Evolutionary conservation across 805 yeast genomes (phyloP).

Genomic region (Candida khao-thaluensis): DNA sequence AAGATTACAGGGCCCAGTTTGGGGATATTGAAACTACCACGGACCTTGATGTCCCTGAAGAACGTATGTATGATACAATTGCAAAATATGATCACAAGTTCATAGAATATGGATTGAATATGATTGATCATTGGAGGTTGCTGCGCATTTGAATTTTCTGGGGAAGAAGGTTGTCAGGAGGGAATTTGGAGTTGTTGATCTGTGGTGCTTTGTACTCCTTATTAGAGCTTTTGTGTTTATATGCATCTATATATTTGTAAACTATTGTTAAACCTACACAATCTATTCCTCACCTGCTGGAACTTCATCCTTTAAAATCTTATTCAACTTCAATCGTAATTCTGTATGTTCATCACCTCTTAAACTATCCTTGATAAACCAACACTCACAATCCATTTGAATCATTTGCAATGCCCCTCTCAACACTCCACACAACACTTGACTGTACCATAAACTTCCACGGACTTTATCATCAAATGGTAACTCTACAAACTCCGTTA

Average conservation of each 20-base stretch:
- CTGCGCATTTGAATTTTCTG: conserved; percentile 1
- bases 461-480: conserved; percentile 69
- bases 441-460: conserved; percentile 88
- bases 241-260: no score
- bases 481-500: conserved; percentile 92
- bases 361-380: conserved; percentile 74
- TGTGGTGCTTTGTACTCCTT: no score
- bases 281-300: conserved; percentile 91
- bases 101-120: conserved; percentile 15
- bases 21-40: conserved; percentile 42
- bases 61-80: conserved; percentile 37
- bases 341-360: conserved; percentile 85
- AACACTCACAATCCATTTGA: conserved; percentile 84
- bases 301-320: conserved; percentile 84
- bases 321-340: conserved; percentile 66
- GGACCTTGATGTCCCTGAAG: conserved; percentile 37
- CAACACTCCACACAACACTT: conserved; percentile 83
- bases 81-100: conserved; percentile 33
- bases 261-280: no score
- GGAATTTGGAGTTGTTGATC: no score
- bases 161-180: no score
- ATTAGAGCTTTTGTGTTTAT: no score
- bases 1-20: conserved; percentile 36
- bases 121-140: conserved; percentile 3
- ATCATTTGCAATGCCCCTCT: conserved; percentile 95